Evolutionary conservation across 139 green algal species (phyloP), one percentile per base, ranked within the genome.

Genomic region (Microglena sp.): DNA sequence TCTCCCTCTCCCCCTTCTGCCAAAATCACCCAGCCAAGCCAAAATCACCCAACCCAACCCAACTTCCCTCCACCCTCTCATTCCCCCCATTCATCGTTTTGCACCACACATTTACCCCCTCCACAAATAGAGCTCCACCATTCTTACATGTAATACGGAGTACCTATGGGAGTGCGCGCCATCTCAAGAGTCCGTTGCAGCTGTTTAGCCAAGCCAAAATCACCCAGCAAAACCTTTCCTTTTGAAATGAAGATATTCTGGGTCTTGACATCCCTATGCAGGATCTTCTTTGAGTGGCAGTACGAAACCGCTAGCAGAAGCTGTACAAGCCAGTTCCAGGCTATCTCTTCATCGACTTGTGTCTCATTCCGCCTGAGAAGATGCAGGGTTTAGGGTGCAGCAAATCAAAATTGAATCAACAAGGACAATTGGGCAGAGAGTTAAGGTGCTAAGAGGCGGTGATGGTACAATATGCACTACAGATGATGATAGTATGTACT

Each of bases 261-360:
- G 24, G 71, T 80, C 60, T 84, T 84, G 32, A 84, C 66, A 55
- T 84, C 77, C 24, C 77, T 50, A 45, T 84, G 77, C 55, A 84
- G 60, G 45, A 77, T 75, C 55, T 71, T 72, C 60, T 83, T 79
- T 35, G 27, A 31, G 64, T 81, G 73, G 43, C 70, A 57, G 55
- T 82, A 74, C 4, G 61, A 75, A 31, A 78, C 55, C 28, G 75
- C 65, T 44, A 76, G 74, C 66, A 77, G 58, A 57, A 79, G 67
- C 60, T 74, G 62, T 27, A 83, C 64, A 26, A 73, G 60, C 70
- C 64, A 76, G 58, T 75, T 32, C 73, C 73, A 79, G 1, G 60
- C 58, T 44, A 62, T 63, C 21, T 43, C 36, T 59, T 79, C 73
- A 1, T 50, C 58, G 5, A 65, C 21, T 50, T 11, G 40, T 11